These are phyloP conservation scores for Nakazawaea pomicola DNA, from an alignment of 805 yeast species.

Conservation along the genomic window DNA sequence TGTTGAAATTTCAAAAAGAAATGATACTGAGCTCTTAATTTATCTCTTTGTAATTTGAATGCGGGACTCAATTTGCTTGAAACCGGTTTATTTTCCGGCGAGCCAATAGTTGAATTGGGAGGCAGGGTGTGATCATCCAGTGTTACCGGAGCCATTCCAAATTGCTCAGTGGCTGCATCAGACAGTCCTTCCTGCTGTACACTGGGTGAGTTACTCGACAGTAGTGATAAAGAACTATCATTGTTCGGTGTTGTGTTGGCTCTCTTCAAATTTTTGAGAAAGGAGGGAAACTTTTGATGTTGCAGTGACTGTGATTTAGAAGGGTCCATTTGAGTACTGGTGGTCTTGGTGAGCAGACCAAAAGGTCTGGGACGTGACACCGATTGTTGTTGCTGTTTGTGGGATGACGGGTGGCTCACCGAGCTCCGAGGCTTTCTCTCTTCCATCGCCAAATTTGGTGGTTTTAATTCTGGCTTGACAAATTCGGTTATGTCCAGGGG, in stretches of 20 bases:
- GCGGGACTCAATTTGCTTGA: not conserved
- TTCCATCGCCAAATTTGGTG: not conserved
- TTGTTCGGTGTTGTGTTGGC: not conserved
- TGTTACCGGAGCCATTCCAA: no score
- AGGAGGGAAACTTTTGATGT: not conserved
- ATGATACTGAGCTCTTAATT: not conserved
- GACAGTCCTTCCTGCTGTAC: no score
- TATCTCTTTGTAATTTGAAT: slow-evolving; percentile 1
- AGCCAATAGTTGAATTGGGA: not conserved
- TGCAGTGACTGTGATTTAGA: no score
- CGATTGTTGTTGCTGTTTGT: not conserved
- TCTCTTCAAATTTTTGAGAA: slow-evolving; percentile 4
- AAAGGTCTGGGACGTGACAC: no score
- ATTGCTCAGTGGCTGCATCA: no score
- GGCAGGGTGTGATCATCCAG: not conserved
- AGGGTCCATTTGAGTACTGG: no score
- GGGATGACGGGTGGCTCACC: not conserved
- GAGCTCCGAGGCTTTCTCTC: not conserved
- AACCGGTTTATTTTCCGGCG: not conserved
- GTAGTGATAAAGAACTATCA: not conserved
- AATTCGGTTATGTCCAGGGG: no score
- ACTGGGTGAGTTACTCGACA: not conserved
- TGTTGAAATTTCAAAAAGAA: slow-evolving; percentile 10
- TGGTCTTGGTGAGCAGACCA: no score
- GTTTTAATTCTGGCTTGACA: not conserved